A percentile compares a stretch with the other conserved stretches of the same genome.
These are phyloP conservation scores for Jacaranda copaia DNA, from an alignment of 257 asterid genomes.

Conservation along the genomic window DNA sequence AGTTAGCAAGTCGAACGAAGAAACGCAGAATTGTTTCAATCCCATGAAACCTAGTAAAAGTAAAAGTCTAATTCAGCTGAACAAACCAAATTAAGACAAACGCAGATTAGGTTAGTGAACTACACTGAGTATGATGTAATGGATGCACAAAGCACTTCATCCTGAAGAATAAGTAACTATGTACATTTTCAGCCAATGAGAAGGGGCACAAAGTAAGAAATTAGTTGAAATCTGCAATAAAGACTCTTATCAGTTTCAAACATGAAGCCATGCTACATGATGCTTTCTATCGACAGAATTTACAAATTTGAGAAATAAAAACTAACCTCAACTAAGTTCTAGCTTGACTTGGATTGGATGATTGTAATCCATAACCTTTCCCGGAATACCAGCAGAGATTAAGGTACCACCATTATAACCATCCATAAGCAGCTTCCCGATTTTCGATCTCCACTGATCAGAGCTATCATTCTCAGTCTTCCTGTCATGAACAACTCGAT, in stretches of 20 bases:
- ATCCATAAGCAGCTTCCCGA: constrained; percentile 80
- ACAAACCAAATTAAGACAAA: not conserved
- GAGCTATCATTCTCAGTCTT: constrained; percentile 61
- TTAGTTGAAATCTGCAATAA: constrained; percentile 8
- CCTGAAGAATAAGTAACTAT: constrained; percentile 4
- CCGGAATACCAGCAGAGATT: constrained; percentile 43
- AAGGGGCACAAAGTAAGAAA: not conserved
- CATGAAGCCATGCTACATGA: constrained; percentile 5
- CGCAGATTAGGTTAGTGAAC: not conserved
- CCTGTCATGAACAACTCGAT: constrained; percentile 86
- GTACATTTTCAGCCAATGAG: constrained; percentile 13
- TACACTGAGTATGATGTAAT: not conserved
- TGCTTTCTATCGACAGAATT: constrained; percentile 35
- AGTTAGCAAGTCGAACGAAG: not conserved
- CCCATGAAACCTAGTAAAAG: not conserved
- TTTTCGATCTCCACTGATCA: constrained; percentile 80
- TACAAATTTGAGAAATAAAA: constrained; percentile 8
- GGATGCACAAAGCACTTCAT: not conserved
- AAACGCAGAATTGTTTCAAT: not conserved
- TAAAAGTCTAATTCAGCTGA: not conserved
- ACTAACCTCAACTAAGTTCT: constrained; percentile 51
- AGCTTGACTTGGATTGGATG: constrained; percentile 52
- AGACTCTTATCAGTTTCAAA: not conserved
- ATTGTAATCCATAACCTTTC: constrained; percentile 45
- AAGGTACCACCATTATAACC: constrained; percentile 78